A percentile compares a stretch with the other conserved stretches of the same genome.
phyloP scores from a whole-genome alignment of 1,284 basidiomycete species.

The Ganoderma lucidum region DNA sequence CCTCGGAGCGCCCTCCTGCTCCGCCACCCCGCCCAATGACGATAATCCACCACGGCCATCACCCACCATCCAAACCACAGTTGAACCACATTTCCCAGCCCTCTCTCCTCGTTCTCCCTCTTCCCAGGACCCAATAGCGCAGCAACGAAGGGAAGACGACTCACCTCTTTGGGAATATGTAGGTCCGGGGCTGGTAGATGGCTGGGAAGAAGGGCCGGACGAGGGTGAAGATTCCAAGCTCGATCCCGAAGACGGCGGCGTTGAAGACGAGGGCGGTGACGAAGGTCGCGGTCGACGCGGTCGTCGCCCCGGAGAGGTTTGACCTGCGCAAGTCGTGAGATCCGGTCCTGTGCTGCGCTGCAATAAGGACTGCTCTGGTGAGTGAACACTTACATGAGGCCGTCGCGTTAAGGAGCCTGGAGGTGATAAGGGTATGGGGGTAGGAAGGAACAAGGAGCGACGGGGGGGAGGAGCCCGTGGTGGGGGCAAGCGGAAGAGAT shows the following conservation, averaged over 20 bases:
- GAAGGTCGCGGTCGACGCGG: constrained; percentile 62
- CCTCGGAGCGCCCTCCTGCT: background rate
- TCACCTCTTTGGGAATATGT: constrained; percentile 60
- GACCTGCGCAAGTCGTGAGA: constrained; percentile 19
- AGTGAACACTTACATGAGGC: constrained; percentile 26
- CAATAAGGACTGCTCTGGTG: background rate
- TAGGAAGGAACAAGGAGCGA: constrained; percentile 19
- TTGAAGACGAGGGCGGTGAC: constrained; percentile 83
- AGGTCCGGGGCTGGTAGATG: constrained; percentile 84
- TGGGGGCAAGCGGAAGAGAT: constrained; percentile 20
- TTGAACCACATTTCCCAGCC: background rate
- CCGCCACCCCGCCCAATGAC: background rate
- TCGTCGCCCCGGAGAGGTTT: constrained; percentile 34
- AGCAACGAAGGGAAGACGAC: constrained; percentile 30
- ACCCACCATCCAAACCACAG: background rate
- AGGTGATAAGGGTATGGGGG: background rate
- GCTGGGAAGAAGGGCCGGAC: constrained; percentile 75
- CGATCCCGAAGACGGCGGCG: constrained; percentile 67
- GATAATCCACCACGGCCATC: background rate
- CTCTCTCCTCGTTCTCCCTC: background rate
- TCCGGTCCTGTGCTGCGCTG: constrained; percentile 4
- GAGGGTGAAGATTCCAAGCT: constrained; percentile 76
- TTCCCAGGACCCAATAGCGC: constrained; percentile 9
- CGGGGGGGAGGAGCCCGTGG: background rate
- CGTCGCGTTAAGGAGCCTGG: background rate